Percentiles rank a stretch among this genome's conserved stretches.
These are phyloP conservation scores for Rosa lucieae DNA, from an alignment of 306 rosid species.

Conservation along the genomic window DNA sequence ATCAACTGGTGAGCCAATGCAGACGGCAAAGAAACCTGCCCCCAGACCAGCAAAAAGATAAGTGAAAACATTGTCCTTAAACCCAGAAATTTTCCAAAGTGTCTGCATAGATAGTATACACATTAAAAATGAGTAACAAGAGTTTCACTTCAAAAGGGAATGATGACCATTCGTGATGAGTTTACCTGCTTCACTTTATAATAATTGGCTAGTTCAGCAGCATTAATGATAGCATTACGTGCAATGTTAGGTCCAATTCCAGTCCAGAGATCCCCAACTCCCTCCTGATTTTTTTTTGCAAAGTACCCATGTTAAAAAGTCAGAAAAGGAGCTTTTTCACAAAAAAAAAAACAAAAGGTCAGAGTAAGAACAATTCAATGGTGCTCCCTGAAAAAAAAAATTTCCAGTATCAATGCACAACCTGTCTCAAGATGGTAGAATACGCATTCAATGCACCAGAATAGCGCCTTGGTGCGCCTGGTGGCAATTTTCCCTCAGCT, in stretches of 20 bases:
- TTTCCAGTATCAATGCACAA: too few species aligned
- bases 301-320: neutral
- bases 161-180: neutral
- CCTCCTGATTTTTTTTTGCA: slow-evolving; percentile 53
- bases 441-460: too few species aligned
- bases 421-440: too few species aligned
- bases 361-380: too few species aligned
- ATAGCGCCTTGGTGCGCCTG: too few species aligned
- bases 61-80: slow-evolving; percentile 77
- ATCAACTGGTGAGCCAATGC: slow-evolving; percentile 95
- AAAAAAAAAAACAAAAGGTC: too few species aligned
- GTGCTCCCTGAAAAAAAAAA: too few species aligned
- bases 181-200: slow-evolving; percentile 90
- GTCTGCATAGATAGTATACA: slow-evolving; percentile 42
- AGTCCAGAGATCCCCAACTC: slow-evolving; percentile 86
- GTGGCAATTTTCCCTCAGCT: too few species aligned
- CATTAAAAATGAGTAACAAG: slow-evolving; percentile 2
- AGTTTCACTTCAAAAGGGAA: slow-evolving; percentile 17
- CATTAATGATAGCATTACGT: slow-evolving; percentile 89
- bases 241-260: slow-evolving; percentile 88
- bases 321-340: too few species aligned
- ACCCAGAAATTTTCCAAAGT: slow-evolving; percentile 89
- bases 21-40: slow-evolving; percentile 92
- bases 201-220: slow-evolving; percentile 96
- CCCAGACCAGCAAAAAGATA: slow-evolving; percentile 70